Evolutionary conservation across 2,329 filamentous ascomycete species (phyloP), one percentile per base, ranked within the genome.

Genomic region (Davidsoniella eucalypti): DNA sequence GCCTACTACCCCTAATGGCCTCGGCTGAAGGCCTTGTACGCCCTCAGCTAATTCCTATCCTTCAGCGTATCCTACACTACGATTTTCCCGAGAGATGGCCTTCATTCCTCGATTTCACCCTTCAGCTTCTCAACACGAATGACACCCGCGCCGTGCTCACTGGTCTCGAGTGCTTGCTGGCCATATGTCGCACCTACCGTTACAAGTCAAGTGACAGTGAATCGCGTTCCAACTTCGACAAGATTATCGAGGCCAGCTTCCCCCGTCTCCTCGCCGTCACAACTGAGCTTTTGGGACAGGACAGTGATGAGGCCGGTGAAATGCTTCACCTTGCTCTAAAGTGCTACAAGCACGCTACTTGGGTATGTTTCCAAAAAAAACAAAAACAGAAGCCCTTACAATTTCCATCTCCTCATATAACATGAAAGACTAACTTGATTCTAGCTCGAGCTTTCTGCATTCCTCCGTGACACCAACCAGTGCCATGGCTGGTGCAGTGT

Each of bases 281-380:
- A 58, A 87, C 86, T 61, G 83, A 85, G 64, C 70, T 96, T 59
- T 83, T 94, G 43, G 82, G 86, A 57, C 88, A 96, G 69, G 85
- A 85, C 61, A 94, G 86, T 62, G 72, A 93, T 58, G 92, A 98
- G 67, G 92, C 90, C 16, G 90, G 86, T 53, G 92, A 96, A 69
- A 96, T 98, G 84, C 72, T 98, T 58, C 84, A 93, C 62, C 82
- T 93, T 52, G 86, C 93, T 50, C 75, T 98, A 61, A 98, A 98
- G 71, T 82, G 87, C 37, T 98, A 94, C 69, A 98, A 98, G 69
- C 90, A 98, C 68, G 88, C 92, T 44, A 94, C 93, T 60, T 98
- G 93, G 73, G 85, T 94, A 62, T 37, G 61, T 41, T 16, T 23
- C 3, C 7, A 26, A n/a, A 10, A 10, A 3, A 5, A 21, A 23